Percentiles rank a stretch among this genome's conserved stretches.
Conservation (phyloP, 352 stramenopile species). For the Pythium scleroteichum region DNA sequence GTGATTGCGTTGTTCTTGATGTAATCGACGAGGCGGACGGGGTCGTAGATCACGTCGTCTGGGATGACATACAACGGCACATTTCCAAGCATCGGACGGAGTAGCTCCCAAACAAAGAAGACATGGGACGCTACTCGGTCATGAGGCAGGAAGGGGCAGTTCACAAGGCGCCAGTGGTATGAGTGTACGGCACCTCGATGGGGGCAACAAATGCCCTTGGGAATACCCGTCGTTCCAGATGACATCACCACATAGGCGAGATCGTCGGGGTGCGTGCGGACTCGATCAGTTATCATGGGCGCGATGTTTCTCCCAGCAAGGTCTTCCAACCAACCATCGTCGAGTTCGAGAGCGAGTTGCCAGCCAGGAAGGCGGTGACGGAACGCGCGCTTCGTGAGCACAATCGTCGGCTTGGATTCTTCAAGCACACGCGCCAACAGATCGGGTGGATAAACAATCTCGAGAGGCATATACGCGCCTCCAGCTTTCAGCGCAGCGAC, state of each 20-base stretch:
- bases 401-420: conserved; percentile 84
- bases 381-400: conserved; percentile 84
- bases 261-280: conserved; percentile 77
- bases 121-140: conserved; percentile 91
- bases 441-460: conserved; percentile 89
- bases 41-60: conserved; percentile 92
- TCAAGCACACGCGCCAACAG: conserved; percentile 89
- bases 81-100: conserved; percentile 90
- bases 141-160: conserved; percentile 67
- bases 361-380: conserved; percentile 65
- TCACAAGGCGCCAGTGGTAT: conserved; percentile 89
- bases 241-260: conserved; percentile 94
- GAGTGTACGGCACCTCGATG: conserved; percentile 92
- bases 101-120: conserved; percentile 95
- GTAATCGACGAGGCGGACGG: conserved; percentile 75
- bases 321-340: conserved; percentile 50
- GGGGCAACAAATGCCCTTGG: conserved; percentile 93
- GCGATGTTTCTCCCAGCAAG: conserved; percentile 35
- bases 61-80: conserved; percentile 91
- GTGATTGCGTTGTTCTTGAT: conserved; percentile 81
- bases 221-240: conserved; percentile 89
- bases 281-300: conserved; percentile 56
- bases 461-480: conserved; percentile 89
- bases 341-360: conserved; percentile 68
- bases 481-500: conserved; percentile 90